Base-by-base conservation (phyloP, 257 asterid genomes). In the Solanum bulbocastanum region DNA sequence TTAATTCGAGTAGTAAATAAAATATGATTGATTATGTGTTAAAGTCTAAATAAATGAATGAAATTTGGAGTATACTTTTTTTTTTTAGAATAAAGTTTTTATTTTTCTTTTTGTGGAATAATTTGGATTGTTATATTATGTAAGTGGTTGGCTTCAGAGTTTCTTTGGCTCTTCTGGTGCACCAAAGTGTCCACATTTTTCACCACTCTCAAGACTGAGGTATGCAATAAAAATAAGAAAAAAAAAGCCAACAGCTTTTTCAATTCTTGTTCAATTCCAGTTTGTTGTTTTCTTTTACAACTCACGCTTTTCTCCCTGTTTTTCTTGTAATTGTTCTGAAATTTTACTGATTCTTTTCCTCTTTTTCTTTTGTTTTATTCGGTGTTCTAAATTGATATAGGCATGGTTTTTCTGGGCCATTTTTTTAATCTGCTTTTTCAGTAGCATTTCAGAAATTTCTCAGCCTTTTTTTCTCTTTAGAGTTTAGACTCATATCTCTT, bases 81-180 rank as follows among this genome's bases (percentile, higher is more conserved):
- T 16, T 46, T 56, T 25, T 81, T 86, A 60, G 27, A 74, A 84
- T 71, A 88, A 89, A 88, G 86, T 79, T 78, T 88, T 86, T 86
- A 86, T 83, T 86, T 86, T 83, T 65, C 40, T 86, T 56, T 88
- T 52, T 86, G 49, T 36, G n/a, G 44, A 72, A 86, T 86, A 76
- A 49, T 79, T 60, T 46, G 81, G 66, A 86, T 72, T 49, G 87
- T 56, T 71, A 78, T 90, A 88, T 90, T 86, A 85, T 86, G 89
- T 92, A 88, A 91, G 92, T 89, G 92, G 87, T 40, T 84, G 75
- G 91, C 62, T 82, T 46, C 69, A 65, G 91, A 88, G 86, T 89
- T 88, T 89, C 87, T 90, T 91, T 91, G 92, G 91, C 95, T 90
- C 93, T 91, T 92, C 87, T 88, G 88, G 87, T 90, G 90, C 86